Base-by-base conservation (phyloP, 352 stramenopile genomes). In the Phytophthora litchii region DNA sequence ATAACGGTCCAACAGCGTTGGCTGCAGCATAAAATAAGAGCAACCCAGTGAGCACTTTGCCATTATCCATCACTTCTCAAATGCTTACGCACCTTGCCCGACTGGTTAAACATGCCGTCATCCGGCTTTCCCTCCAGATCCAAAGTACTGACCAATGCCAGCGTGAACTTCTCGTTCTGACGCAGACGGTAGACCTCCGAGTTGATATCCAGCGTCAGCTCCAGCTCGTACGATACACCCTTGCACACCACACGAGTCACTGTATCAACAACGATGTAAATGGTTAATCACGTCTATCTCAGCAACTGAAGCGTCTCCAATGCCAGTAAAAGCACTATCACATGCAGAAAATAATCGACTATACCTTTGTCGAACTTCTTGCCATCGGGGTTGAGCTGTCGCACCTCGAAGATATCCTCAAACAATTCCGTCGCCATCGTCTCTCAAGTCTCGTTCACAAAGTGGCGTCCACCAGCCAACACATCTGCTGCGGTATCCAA, bases 361-460 rank as follows among this genome's bases (percentile, higher is more conserved):
- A 56, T 56, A 94, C 88, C 87, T 79, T 96, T 97, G 75, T 98
- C 89, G 54, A 98, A 98, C 76, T 99, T 99, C 84, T 99, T 99
- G 29, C 96, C 96, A 53, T 99, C 96, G 16, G 97, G 97, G 77
- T 99, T 99, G 20, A 99, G 64, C 59, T 97, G 81, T 37, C 88
- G 97, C 57, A 99, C 94, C 82, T 98, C 93, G 69, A 99, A 99
- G 59, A 99, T 99, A 77, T 99, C 97, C 80, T 99, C 96, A 86
- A 99, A 99, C 44, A 99, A 72, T 67, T 95, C 85, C 19, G 86
- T 93, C 71, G 86, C 83, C 86, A 95, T 95, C 12, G 21, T 77
- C 19, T 21, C 12, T 8, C 38, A 7, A 21, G 13, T 44, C 34
- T 52, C 44, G 20, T 51, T 52, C 41, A 67, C 51, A 64, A 64